phyloP scores from a whole-genome alignment of 768 basidiomycete genomes.

The Auriscalpium vulgare region DNA sequence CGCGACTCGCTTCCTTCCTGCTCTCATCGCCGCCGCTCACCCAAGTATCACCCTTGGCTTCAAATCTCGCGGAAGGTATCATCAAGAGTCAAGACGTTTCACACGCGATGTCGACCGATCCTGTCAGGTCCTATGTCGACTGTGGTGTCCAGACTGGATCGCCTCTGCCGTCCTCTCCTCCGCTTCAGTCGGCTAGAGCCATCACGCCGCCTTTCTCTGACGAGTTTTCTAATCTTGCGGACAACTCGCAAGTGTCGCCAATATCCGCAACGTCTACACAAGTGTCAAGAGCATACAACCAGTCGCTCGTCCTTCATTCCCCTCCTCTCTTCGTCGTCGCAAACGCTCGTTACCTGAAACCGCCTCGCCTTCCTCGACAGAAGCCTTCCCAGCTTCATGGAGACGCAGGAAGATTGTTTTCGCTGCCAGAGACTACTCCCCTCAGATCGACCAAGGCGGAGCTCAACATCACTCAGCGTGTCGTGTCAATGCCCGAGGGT shows the following conservation, averaged over 20 bases:
- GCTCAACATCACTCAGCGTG: not conserved
- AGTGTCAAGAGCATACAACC: slow-evolving; percentile 13
- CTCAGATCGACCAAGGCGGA: not conserved
- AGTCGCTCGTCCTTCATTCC: not conserved
- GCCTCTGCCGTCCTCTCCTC: not conserved
- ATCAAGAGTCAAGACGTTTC: not conserved
- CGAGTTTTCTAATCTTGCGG: not conserved
- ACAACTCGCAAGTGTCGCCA: not conserved
- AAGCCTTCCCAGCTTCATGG: slow-evolving; percentile 5
- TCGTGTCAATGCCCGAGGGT: slow-evolving; percentile 16
- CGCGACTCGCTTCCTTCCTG: not conserved
- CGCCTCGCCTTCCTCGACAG: slow-evolving; percentile 10
- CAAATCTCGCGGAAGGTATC: too few species aligned
- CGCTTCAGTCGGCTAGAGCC: not conserved
- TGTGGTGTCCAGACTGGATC: slow-evolving; percentile 14
- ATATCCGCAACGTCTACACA: slow-evolving; percentile 1
- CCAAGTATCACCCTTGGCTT: too few species aligned
- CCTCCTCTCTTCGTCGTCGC: not conserved
- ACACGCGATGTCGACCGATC: not conserved
- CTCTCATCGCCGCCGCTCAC: not conserved
- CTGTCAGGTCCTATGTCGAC: slow-evolving; percentile 9
- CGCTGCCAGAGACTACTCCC: slow-evolving; percentile 12
- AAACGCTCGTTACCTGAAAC: slow-evolving; percentile 1
- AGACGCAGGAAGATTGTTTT: slow-evolving; percentile 7
- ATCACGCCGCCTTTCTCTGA: not conserved